Percentiles rank a stretch among this genome's conserved stretches.
Evolutionary conservation across 306 rosid species (phyloP).

Genomic region (Vigna hirtella): DNA sequence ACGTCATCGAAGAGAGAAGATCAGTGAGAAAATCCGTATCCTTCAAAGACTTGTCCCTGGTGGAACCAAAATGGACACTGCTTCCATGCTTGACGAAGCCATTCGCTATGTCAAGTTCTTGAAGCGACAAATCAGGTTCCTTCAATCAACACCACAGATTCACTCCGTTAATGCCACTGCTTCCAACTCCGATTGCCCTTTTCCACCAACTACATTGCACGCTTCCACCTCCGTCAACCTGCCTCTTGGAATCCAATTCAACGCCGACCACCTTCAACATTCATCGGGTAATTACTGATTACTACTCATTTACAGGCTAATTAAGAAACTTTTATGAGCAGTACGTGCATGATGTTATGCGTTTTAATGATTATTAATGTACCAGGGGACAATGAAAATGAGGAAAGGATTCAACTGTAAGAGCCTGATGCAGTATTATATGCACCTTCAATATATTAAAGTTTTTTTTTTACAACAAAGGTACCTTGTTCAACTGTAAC

Average conservation of each 20-base stretch:
- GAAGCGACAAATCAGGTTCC: conserved; percentile 76
- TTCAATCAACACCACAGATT: conserved; percentile 48
- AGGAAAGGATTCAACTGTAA: neutral
- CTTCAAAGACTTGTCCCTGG: conserved; percentile 89
- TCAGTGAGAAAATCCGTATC: conserved; percentile 81
- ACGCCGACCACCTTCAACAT: conserved; percentile 39
- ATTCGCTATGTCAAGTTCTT: conserved; percentile 82
- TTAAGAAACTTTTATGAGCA: neutral
- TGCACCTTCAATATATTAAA: neutral
- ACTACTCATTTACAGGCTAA: too few species aligned
- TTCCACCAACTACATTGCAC: neutral
- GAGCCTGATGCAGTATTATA: neutral
- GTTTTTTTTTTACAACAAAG: too few species aligned
- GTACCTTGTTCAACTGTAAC: neutral
- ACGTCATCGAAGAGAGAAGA: conserved; percentile 76
- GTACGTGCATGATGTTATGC: neutral
- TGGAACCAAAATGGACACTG: conserved; percentile 88
- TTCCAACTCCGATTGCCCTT: conserved; percentile 24
- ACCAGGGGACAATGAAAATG: neutral
- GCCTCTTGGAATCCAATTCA: neutral
- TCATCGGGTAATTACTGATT: conserved; percentile 47
- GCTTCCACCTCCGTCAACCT: neutral
- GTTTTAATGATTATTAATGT: neutral
- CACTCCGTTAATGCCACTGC: neutral
- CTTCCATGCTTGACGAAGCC: conserved; percentile 91